These are phyloP conservation scores for Penicillium samsonianum DNA, from an alignment of 495 filamentous ascomycete species.

Conservation along the genomic window DNA sequence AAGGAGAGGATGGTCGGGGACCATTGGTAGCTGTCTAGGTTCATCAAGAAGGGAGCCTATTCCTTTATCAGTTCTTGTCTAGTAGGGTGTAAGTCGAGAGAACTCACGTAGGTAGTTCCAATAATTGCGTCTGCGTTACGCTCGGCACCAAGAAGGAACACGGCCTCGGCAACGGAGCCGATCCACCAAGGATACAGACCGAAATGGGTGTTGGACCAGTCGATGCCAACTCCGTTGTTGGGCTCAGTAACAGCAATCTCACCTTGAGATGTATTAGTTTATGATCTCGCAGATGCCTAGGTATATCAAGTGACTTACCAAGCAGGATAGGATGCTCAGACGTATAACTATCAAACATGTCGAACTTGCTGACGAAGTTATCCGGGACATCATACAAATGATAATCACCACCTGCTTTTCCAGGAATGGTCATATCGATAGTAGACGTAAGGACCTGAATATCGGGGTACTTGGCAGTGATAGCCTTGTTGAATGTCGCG, in stretches of 20 bases:
- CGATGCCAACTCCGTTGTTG: constrained; percentile 31
- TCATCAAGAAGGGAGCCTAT: constrained; percentile 51
- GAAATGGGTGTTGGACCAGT: constrained; percentile 35
- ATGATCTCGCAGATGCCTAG: background rate
- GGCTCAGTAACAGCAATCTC: constrained; percentile 55
- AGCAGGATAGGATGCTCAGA: constrained; percentile 45
- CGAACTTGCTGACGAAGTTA: constrained; percentile 54
- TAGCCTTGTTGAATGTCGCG: constrained; percentile 47
- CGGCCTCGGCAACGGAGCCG: constrained; percentile 59
- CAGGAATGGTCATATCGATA: constrained; percentile 39
- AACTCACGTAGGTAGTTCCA: constrained; percentile 41
- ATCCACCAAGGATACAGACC: constrained; percentile 55
- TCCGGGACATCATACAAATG: constrained; percentile 54
- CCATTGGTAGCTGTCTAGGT: constrained; percentile 51
- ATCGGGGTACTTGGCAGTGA: constrained; percentile 50
- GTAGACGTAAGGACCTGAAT: constrained; percentile 51
- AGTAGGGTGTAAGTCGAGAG: background rate
- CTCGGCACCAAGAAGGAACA: constrained; percentile 67
- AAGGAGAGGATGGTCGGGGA: constrained; percentile 48
- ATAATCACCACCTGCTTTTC: constrained; percentile 45
- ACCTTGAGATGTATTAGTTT: constrained; percentile 21
- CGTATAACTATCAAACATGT: constrained; percentile 51
- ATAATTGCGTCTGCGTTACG: constrained; percentile 59
- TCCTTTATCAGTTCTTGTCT: constrained; percentile 14
- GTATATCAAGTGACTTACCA: constrained; percentile 36